Evolutionary conservation across 163 green algal genomes (phyloP).

Genomic region (Dunaliella salina): DNA sequence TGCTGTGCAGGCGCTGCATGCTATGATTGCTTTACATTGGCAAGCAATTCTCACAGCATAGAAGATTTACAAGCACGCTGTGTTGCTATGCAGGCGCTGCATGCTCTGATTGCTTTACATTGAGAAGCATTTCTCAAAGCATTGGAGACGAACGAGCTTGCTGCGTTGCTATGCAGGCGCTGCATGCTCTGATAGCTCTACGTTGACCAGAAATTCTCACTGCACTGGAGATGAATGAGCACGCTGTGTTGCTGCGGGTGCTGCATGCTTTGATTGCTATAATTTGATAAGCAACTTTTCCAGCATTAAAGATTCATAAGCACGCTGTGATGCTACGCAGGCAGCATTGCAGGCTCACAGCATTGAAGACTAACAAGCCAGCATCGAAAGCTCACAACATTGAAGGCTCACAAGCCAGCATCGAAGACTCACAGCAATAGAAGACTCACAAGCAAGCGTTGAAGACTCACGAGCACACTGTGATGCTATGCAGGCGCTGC

Average conservation of each 20-base stretch:
- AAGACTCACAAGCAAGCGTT: neutral
- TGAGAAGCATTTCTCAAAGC: too few species aligned
- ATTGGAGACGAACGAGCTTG: neutral
- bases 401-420: neutral
- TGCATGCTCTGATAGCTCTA: conserved; percentile 31
- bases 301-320: too few species aligned
- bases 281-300: too few species aligned
- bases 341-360: neutral
- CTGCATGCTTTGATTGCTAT: conserved; percentile 43
- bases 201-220: too few species aligned
- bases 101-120: conserved; percentile 14
- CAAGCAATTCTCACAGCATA: too few species aligned
- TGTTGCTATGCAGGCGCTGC: conserved; percentile 30
- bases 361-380: too few species aligned
- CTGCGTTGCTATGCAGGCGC: conserved; percentile 3
- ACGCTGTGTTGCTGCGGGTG: neutral
- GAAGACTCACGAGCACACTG: neutral
- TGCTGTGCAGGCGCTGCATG: neutral
- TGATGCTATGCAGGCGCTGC: conserved; percentile 29
- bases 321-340: too few species aligned
- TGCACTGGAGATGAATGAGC: neutral
- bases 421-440: neutral
- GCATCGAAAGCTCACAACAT: neutral
- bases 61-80: neutral
- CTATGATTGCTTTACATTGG: too few species aligned